Conservation (phyloP, 2,329 filamentous ascomycete species). For the Knufia fluminis region DNA sequence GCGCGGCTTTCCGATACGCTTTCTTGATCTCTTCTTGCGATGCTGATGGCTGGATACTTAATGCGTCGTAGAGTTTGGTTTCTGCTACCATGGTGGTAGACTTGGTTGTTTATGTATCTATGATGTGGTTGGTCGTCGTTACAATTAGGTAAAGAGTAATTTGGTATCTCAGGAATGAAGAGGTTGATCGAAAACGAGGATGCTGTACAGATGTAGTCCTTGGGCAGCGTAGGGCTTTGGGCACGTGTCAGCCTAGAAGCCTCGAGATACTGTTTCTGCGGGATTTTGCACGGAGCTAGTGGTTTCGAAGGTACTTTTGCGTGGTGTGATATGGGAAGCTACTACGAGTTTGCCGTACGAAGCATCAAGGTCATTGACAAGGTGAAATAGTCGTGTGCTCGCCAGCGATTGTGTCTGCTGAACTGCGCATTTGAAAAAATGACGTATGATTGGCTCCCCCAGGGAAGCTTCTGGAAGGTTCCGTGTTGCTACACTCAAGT, state of each 20-base stretch:
- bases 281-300: not conserved
- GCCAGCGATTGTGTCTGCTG: too few relatives aligned
- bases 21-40: constrained; percentile 96
- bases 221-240: not conserved
- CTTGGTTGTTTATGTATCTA: not conserved
- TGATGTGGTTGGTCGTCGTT: constrained; percentile 16
- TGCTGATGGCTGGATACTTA: constrained; percentile 69
- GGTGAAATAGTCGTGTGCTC: not conserved
- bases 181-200: constrained; percentile 1
- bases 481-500: not conserved
- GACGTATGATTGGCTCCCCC: not conserved
- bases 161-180: constrained; percentile 17
- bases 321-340: not conserved
- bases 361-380: not conserved
- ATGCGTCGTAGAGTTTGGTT: constrained; percentile 85
- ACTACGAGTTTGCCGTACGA: not conserved
- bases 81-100: constrained; percentile 70
- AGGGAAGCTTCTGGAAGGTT: not conserved
- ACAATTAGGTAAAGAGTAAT: constrained; percentile 20
- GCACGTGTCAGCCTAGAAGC: constrained; percentile 4
- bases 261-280: constrained; percentile 8
- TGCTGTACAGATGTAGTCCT: not conserved
- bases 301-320: not conserved
- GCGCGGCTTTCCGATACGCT: constrained; percentile 77
- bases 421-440: too few relatives aligned